Conservation (phyloP, 768 basidiomycete genomes). For the Mycena crocata region DNA sequence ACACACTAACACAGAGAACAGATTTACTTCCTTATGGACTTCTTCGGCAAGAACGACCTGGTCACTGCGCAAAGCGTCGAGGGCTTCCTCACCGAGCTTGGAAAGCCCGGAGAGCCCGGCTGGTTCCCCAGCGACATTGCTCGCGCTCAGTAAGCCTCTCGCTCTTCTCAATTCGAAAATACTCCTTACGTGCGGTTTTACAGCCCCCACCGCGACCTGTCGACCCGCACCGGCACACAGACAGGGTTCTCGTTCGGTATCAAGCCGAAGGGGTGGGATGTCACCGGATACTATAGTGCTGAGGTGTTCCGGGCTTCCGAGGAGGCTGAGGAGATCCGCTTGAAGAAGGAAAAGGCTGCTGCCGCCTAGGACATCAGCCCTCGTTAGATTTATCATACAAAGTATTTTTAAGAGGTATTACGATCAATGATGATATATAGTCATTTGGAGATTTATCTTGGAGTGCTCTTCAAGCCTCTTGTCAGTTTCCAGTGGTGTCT, state of each 20-base stretch:
- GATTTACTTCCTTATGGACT: conserved; percentile 26
- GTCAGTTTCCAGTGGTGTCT: too few species aligned
- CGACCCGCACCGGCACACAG: conserved; percentile 24
- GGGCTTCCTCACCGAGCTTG: conserved; percentile 29
- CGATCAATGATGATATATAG: too few species aligned
- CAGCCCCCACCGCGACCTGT: conserved; percentile 24
- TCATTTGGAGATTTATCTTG: too few species aligned
- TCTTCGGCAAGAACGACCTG: conserved; percentile 15
- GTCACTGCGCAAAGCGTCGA: conserved; percentile 20
- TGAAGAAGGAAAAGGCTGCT: too few species aligned
- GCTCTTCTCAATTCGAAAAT: background rate
- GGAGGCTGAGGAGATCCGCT: conserved; percentile 6
- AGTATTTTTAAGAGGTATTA: too few species aligned
- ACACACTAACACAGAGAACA: background rate
- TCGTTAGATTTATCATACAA: too few species aligned
- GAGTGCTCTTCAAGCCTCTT: too few species aligned
- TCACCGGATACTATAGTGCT: conserved; percentile 31
- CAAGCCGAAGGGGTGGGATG: conserved; percentile 32
- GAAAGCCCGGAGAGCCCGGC: conserved; percentile 30
- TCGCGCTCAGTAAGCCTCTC: conserved; percentile 25
- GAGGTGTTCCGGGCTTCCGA: conserved; percentile 25
- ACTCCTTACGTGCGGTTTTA: background rate
- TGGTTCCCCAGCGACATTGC: conserved; percentile 30
- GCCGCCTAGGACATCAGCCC: too few species aligned
- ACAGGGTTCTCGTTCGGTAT: conserved; percentile 33